These are phyloP conservation scores for Aspergillus indologenus DNA, from an alignment of 495 filamentous ascomycete species.

Conservation along the genomic window DNA sequence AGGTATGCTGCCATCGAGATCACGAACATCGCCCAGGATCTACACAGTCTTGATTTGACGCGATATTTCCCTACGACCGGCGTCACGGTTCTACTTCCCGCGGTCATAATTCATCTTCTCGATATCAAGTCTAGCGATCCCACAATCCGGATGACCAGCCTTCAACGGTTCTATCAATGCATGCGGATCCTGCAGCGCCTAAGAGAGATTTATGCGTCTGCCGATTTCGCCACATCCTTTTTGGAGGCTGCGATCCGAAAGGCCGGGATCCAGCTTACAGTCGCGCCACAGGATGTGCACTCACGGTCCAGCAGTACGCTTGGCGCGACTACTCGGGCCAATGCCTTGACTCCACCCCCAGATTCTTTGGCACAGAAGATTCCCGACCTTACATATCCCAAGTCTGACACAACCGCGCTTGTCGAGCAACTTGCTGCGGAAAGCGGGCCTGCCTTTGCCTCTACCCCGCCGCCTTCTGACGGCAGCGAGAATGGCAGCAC, in stretches of 20 bases:
- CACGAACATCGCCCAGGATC: conserved; percentile 69
- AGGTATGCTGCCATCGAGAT: conserved; percentile 76
- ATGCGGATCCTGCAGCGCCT: conserved; percentile 80
- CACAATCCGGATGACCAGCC: conserved; percentile 61
- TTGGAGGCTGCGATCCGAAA: conserved; percentile 80
- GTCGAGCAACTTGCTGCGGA: conserved; percentile 21
- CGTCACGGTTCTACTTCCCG: conserved; percentile 83
- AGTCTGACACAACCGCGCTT: conserved; percentile 17
- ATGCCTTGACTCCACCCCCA: conserved; percentile 42
- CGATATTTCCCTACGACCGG: conserved; percentile 81
- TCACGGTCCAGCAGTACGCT: conserved; percentile 22
- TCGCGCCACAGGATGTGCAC: conserved; percentile 41
- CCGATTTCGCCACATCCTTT: conserved; percentile 82
- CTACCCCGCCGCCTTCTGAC: conserved; percentile 44
- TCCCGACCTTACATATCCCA: conserved; percentile 43
- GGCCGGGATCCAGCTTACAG: conserved; percentile 59
- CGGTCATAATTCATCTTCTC: conserved; percentile 86
- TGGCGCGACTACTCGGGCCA: conserved; percentile 26
- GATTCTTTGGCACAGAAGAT: conserved; percentile 46
- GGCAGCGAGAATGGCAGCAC: conserved; percentile 47
- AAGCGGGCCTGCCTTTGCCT: conserved; percentile 28
- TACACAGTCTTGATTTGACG: conserved; percentile 66
- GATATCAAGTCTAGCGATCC: conserved; percentile 79
- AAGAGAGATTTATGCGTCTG: conserved; percentile 79
- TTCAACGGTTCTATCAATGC: conserved; percentile 78